These are phyloP conservation scores for Psilocybe cyanescens DNA, from an alignment of 768 basidiomycete species.

Conservation along the genomic window DNA sequence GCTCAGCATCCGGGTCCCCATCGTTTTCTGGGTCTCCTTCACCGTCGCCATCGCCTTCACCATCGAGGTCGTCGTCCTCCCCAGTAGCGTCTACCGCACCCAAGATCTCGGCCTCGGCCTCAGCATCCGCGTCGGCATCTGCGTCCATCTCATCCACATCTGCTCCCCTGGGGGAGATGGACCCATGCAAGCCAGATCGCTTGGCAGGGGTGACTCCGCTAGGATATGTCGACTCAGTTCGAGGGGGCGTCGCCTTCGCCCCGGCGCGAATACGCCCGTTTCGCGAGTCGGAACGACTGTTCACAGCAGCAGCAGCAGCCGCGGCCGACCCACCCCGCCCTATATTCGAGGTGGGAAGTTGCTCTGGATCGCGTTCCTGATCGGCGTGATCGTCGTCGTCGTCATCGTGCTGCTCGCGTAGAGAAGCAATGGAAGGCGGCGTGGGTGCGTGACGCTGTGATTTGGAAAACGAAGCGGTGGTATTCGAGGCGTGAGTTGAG, in stretches of 20 bases:
- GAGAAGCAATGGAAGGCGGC: constrained; percentile 27
- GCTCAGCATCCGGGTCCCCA: constrained; percentile 35
- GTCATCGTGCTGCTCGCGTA: constrained; percentile 22
- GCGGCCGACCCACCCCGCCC: constrained; percentile 27
- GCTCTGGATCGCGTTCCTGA: constrained; percentile 15
- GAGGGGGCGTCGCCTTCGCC: constrained; percentile 12
- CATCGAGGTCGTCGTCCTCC: constrained; percentile 24
- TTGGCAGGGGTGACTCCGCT: constrained; percentile 22
- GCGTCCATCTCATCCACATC: constrained; percentile 29
- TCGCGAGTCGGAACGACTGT: constrained; percentile 25
- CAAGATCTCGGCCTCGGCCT: constrained; percentile 36
- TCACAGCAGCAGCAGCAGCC: constrained; percentile 6
- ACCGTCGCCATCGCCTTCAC: constrained; percentile 26
- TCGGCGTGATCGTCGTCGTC: constrained; percentile 24
- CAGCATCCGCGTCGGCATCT: constrained; percentile 30
- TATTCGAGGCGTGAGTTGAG: background rate
- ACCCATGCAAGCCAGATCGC: background rate
- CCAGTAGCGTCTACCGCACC: constrained; percentile 26
- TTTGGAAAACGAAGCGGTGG: constrained; percentile 1
- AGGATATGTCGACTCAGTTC: constrained; percentile 8
- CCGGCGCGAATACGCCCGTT: constrained; percentile 17
- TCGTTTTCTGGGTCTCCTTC: constrained; percentile 23
- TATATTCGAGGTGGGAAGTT: constrained; percentile 32
- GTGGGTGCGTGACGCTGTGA: constrained; percentile 20
- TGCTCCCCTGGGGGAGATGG: constrained; percentile 15